Evolutionary conservation across 106 monocot species (phyloP), one percentile per base, ranked within the genome.

Genomic region (Chionographis japonica): DNA sequence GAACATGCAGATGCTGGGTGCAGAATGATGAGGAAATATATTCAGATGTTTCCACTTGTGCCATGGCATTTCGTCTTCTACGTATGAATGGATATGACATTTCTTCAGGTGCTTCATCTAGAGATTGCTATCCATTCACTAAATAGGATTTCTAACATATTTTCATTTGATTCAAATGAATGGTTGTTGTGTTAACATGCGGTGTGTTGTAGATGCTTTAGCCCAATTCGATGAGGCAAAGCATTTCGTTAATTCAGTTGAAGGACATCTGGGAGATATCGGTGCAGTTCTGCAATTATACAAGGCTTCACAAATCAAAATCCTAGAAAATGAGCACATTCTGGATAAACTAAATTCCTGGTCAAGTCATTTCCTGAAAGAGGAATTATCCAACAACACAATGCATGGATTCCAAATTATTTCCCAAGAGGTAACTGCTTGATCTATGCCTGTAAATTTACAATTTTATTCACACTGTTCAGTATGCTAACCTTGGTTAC

Each of bases 31-130:
- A 89, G 58, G 84, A 98, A 71, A 72, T 98, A 58, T 64, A 40
- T 59, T 83, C 72, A 67, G 83, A 87, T 27, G 49, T 81, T 66
- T 40, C 75, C 12, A 87, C 87, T 15, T 76, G 73, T 77, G 87
- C 89, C 57, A 63, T 98, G 78, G 87, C 97, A 63, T 98, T 98
- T 79, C 82, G 97, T 37, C 67, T 90, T 80, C 61, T 98, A 42
- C 78, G 89, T 59, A 80, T 90, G 80, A 72, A 98, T 71, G 97
- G 92, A 70, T 98, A 90, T 77, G 76, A 76, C 39, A 36, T 98
- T 19, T 87, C 89, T 68, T 81, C 92, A 70, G 85, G 97, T 91
- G 76, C 13, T 60, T 70, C 70, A 9, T 61, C 43, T 15, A 3
- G 8, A 63, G 27, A 43, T 19, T 35, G 9, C 46, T 10, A 46